Base-by-base conservation (phyloP, 73 alveolate species). In the Paramecium pentaurelia region DNA sequence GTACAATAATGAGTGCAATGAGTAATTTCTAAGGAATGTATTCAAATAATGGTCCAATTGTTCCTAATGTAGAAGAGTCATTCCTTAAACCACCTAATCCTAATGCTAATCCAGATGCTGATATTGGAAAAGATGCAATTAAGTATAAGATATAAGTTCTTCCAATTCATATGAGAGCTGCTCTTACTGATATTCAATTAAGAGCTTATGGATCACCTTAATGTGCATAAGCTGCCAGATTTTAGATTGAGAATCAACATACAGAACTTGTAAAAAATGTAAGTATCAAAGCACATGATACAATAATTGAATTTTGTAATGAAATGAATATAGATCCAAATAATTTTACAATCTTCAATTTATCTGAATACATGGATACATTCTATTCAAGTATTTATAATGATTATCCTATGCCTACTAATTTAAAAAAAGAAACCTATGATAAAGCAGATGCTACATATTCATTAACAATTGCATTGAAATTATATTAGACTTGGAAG, bases 1-100 rank as follows among this genome's bases (percentile, higher is more conserved):
- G 86, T 40, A 71, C 94, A 25, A 75, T 88, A 16, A 88, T 71
- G 94, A 45, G 90, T 71, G 94, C 85, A 16, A 54, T 70, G 86
- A 68, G 89, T 44, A 75, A 88, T 47, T 51, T 88, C 16, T 58
- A 38, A 68, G 94, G 94, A 25, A 51, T 68, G 16, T 88, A 70
- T 20, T 83, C 89, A 10, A 22, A 70, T 40, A 18, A 54, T 64
- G 77, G 84, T 12, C 88, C 89, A 37, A 3, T 37, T 12, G 49
- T 70, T 22, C 25, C 2, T 14, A 25, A 64, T 40, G 40, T 54
- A 18, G 60, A 77, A 9, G 68, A 36, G 3, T 20, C 16, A 22
- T 77, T 36, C 44, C 49, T 45, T 25, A 36, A 22, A 38, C 73
- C 90, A 36, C 90, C 90, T 1, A 42, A n/a, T 77, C 22, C 22